Conservation (phyloP, 2,329 filamentous ascomycete species). For the Epicoccum sorghinum region DNA sequence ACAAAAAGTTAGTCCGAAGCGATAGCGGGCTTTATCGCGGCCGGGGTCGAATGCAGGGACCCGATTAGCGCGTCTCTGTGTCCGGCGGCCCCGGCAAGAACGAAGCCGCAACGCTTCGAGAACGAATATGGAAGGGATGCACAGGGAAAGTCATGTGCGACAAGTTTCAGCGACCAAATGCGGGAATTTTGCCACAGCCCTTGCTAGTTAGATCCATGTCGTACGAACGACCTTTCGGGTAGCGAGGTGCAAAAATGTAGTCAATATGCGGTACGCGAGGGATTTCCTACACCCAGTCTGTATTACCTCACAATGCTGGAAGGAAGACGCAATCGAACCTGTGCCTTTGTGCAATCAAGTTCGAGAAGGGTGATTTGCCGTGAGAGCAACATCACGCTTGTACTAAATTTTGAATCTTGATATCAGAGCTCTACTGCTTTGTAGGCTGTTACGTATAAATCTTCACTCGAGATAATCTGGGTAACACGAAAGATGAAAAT, state of each 20-base stretch:
- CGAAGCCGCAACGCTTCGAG: neutral
- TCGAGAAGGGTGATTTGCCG: no score
- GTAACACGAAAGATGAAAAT: neutral
- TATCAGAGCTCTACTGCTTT: no score
- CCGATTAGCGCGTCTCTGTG: constrained; percentile 3
- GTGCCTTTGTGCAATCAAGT: no score
- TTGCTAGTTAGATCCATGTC: neutral
- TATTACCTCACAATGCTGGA: no score
- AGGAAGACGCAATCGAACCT: no score
- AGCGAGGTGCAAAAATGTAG: neutral
- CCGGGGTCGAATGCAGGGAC: constrained; percentile 15
- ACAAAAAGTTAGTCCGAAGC: constrained; percentile 14
- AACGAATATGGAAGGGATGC: constrained; percentile 5
- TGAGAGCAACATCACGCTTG: no score
- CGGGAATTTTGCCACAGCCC: constrained; percentile 5
- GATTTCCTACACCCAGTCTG: neutral
- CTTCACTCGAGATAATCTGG: neutral
- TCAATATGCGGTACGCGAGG: neutral
- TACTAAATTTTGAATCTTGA: no score
- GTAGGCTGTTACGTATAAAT: no score
- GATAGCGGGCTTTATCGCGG: constrained; percentile 14
- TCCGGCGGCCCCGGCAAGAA: neutral
- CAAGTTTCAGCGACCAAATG: constrained; percentile 8
- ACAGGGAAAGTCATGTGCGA: constrained; percentile 2
- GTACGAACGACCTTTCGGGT: neutral